These are phyloP conservation scores for Suhomyces xylopsoci DNA, from an alignment of 805 yeast genomes.

Conservation along the genomic window DNA sequence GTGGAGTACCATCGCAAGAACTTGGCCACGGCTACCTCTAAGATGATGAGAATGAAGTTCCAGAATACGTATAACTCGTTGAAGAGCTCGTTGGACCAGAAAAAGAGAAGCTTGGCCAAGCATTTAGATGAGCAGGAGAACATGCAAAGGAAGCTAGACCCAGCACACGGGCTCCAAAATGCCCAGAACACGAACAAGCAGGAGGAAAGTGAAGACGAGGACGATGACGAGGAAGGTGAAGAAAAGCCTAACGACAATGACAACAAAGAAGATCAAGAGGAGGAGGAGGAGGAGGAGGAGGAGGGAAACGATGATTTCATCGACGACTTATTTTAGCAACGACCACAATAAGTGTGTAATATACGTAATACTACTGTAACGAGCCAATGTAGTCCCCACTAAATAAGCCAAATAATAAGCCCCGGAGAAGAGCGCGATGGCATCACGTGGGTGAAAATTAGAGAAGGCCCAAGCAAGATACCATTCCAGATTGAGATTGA, in stretches of 20 bases:
- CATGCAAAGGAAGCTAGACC: constrained; percentile 21
- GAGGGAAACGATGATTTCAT: constrained; percentile 31
- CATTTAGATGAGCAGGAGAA: constrained; percentile 26
- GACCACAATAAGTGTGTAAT: background rate
- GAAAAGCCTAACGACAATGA: constrained; percentile 25
- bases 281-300: constrained; percentile 21
- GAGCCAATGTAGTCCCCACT: background rate
- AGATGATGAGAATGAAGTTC: constrained; percentile 83
- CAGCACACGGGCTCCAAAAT: constrained; percentile 12
- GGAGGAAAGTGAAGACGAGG: constrained; percentile 9
- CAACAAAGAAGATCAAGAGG: constrained; percentile 16
- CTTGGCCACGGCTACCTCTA: constrained; percentile 70
- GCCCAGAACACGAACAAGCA: constrained; percentile 1
- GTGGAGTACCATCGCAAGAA: constrained; percentile 73
- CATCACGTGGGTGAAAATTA: background rate
- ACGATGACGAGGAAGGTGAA: constrained; percentile 12
- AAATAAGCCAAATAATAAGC: background rate
- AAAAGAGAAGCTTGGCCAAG: constrained; percentile 58
- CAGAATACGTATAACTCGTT: constrained; percentile 75
- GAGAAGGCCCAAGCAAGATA: background rate
- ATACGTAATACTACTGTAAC: background rate
- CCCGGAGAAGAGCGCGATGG: background rate
- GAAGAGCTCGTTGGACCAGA: constrained; percentile 77
- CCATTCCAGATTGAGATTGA: background rate
- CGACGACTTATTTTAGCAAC: constrained; percentile 33